Percentiles rank a stretch among this genome's conserved stretches.
Evolutionary conservation across 192 early-diverging fungal genomes (phyloP).

Genomic region (Umbelopsis sp.): DNA sequence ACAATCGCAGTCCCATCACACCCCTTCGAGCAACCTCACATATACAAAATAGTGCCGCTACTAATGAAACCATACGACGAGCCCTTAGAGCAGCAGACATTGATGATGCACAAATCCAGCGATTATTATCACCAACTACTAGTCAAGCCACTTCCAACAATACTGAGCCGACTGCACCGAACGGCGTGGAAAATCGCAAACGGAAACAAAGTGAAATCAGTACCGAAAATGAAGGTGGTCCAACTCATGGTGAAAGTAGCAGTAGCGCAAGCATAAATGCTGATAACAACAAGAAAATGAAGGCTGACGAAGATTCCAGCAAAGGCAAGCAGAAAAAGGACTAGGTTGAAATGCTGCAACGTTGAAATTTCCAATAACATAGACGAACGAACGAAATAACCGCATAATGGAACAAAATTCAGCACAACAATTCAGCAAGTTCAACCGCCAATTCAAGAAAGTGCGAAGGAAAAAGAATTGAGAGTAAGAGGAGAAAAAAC

Average conservation of each 20-base stretch:
- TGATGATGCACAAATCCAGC: neutral
- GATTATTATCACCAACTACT: slow-evolving; percentile 3
- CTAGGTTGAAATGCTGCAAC: neutral
- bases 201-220: neutral
- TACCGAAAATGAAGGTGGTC: neutral
- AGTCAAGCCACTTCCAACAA: neutral
- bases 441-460: no score
- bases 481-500: no score
- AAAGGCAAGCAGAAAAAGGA: slow-evolving; percentile 16
- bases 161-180: neutral
- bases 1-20: neutral
- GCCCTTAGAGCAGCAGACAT: slow-evolving; percentile 11
- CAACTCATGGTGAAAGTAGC: neutral
- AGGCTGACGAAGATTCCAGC: neutral
- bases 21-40: slow-evolving; percentile 1
- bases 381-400: neutral
- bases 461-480: no score
- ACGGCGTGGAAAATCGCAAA: neutral
- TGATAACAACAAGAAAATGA: neutral
- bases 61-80: slow-evolving; percentile 14
- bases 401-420: neutral
- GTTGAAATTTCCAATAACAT: neutral
- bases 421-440: neutral
- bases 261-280: neutral
- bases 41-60: slow-evolving; percentile 14